Evolutionary conservation across 257 asterid genomes (phyloP), one percentile per base, ranked within the genome.

Genomic region (Cordia subcordata): DNA sequence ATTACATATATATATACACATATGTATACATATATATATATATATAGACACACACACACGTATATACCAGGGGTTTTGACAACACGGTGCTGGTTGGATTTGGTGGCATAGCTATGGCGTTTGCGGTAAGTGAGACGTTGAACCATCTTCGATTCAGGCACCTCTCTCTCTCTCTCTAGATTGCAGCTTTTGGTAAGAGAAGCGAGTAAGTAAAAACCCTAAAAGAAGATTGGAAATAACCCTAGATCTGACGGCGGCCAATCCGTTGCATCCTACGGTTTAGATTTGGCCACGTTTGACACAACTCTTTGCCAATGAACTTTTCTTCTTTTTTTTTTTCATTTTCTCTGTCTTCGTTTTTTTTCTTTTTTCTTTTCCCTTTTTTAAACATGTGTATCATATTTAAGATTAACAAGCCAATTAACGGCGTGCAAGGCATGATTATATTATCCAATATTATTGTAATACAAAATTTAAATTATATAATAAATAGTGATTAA

Each of bases 51-150:
- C 3, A 5, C 8, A 8, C 4, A 8, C 0, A 6, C 10, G 21
- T 3, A 6, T 27, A 6, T 63, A 65, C 70, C 70, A 17, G 70
- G 64, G 62, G 70, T 66, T 66, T 66, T 66, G 49, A 66, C 71
- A 38, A 66, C 54, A 3, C 71, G 60, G 44, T 58, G 66, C 27
- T 66, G 71, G 13, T 66, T 66, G 55, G 71, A 66, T 58, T 66
- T 66, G 46, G 71, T 66, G 53, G 71, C 71, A 58, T 66, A 66
- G 60, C 71, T 66, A 12, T 66, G 71, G 23, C 65, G 66, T 33
- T 59, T 66, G 3, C 71, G 54, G 60, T 66, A 66, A 0, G 71
- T 66, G 49, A 66, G 66, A 15, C 71, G 33, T 58, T 66, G 71
- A 16, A 66, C 71, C 71, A 66, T 66, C 53, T 58, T 66, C 10